phyloP scores from a whole-genome alignment of 345 rosid species.

The Diplotaxis tenuifolia region DNA sequence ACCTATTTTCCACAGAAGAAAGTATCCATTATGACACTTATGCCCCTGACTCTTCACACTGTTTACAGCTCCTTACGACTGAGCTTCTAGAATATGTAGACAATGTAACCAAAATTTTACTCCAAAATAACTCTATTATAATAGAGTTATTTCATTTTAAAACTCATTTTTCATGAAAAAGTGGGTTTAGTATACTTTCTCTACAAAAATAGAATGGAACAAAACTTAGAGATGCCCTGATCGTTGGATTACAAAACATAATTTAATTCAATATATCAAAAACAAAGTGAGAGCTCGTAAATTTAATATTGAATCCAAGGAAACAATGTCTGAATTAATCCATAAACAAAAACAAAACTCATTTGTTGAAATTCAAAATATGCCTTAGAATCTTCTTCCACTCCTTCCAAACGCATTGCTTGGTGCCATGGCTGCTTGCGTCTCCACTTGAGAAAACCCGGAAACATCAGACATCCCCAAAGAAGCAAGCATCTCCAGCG shows the following conservation, averaged over 20 bases:
- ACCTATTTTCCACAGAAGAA: neutral
- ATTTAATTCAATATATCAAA: neutral
- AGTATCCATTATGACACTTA: neutral
- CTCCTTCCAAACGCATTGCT: neutral
- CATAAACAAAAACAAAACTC: neutral
- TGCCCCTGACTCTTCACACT: neutral
- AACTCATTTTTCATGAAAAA: no score
- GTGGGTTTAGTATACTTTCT: no score
- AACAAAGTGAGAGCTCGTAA: neutral
- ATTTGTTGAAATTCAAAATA: neutral
- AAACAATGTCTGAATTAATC: constrained; percentile 10
- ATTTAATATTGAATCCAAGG: neutral
- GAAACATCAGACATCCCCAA: constrained; percentile 66
- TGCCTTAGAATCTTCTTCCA: constrained; percentile 6
- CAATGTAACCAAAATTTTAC: no score
- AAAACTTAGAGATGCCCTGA: no score
- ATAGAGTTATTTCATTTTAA: no score
- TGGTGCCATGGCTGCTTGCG: constrained; percentile 9
- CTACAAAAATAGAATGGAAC: no score
- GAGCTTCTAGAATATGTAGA: no score
- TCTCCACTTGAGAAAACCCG: constrained; percentile 37
- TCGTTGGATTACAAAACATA: no score
- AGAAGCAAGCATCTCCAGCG: constrained; percentile 63
- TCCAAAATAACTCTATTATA: no score
- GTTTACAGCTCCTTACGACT: no score